Percentiles rank a stretch among this genome's conserved stretches.
Evolutionary conservation across 1,284 basidiomycete species (phyloP).

Genomic region (Irpex rosettiformis): DNA sequence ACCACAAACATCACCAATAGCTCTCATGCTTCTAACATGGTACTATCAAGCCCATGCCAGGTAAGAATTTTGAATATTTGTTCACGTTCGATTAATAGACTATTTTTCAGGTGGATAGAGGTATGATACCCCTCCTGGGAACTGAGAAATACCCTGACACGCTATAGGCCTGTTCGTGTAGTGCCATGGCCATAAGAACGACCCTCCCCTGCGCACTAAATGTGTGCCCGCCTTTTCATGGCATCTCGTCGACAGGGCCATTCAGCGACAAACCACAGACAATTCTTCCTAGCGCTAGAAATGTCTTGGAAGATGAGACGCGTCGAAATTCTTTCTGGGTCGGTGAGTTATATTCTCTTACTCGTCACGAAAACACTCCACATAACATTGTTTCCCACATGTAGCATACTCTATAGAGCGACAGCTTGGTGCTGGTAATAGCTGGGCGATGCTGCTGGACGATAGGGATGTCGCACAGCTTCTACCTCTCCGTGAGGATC

Average conservation of each 20-base stretch:
- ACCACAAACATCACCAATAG: conserved; percentile 3
- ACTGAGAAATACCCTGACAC: background rate
- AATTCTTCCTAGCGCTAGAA: conserved; percentile 50
- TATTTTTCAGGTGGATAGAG: conserved; percentile 54
- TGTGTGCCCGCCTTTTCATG: conserved; percentile 58
- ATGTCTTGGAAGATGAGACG: conserved; percentile 59
- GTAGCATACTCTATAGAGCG: conserved; percentile 17
- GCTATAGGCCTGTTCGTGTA: conserved; percentile 51
- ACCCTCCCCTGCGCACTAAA: conserved; percentile 62
- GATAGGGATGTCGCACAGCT: conserved; percentile 65
- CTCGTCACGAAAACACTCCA: background rate
- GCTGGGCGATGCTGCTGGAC: conserved; percentile 28
- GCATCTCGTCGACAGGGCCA: conserved; percentile 46
- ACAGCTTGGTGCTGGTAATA: conserved; percentile 13
- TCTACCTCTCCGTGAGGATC: conserved; percentile 53
- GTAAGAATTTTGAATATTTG: conserved; percentile 1
- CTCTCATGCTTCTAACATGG: conserved; percentile 15
- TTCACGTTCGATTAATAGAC: background rate
- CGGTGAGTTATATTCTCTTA: background rate
- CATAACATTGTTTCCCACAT: background rate
- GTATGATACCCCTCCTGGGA: conserved; percentile 30
- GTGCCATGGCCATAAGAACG: conserved; percentile 51
- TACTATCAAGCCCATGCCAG: conserved; percentile 14
- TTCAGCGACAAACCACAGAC: conserved; percentile 35
- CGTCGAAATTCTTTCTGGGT: conserved; percentile 62